Conservation (phyloP, 495 filamentous ascomycete genomes). For the Clohesyomyces aquaticus region DNA sequence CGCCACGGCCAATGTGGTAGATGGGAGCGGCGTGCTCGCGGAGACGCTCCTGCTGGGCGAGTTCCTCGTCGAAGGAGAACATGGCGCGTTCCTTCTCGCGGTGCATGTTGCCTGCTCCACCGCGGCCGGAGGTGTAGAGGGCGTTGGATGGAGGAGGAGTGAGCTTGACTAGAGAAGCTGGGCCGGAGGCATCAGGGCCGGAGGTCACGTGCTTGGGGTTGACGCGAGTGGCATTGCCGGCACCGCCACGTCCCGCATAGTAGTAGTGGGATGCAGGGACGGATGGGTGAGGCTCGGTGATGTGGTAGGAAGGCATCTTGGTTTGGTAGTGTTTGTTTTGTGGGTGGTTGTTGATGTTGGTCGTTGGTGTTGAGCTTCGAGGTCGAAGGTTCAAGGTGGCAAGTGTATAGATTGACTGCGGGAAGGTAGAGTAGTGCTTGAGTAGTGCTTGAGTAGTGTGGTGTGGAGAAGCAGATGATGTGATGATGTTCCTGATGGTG, state of each 20-base stretch:
- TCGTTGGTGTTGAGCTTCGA: conserved; percentile 10
- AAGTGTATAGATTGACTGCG: conserved; percentile 2
- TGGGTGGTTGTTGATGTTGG: conserved; percentile 10
- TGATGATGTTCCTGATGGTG: conserved; percentile 9
- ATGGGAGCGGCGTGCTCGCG: conserved; percentile 63
- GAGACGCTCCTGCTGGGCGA: conserved; percentile 66
- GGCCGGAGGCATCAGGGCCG: conserved; percentile 57
- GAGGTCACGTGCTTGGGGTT: conserved; percentile 66
- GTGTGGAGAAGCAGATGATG: conserved; percentile 15
- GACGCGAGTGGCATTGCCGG: conserved; percentile 77
- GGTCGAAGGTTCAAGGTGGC: conserved; percentile 10
- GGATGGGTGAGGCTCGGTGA: conserved; percentile 82
- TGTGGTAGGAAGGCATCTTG: conserved; percentile 57
- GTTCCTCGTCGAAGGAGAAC: conserved; percentile 92
- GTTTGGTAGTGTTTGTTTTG: conserved; percentile 11
- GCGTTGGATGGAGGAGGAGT: conserved; percentile 49
- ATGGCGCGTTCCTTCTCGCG: conserved; percentile 68
- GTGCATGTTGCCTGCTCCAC: conserved; percentile 89
- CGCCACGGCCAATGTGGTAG: conserved; percentile 85
- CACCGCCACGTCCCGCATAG: conserved; percentile 84
- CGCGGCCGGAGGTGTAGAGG: conserved; percentile 77
- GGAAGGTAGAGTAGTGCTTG: no score
- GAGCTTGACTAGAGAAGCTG: conserved; percentile 53
- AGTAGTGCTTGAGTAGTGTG: conserved; percentile 17
- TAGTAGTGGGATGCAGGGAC: conserved; percentile 61